These are phyloP conservation scores for Carex pumila DNA, from an alignment of 176 grass and related monocot species.

Conservation along the genomic window DNA sequence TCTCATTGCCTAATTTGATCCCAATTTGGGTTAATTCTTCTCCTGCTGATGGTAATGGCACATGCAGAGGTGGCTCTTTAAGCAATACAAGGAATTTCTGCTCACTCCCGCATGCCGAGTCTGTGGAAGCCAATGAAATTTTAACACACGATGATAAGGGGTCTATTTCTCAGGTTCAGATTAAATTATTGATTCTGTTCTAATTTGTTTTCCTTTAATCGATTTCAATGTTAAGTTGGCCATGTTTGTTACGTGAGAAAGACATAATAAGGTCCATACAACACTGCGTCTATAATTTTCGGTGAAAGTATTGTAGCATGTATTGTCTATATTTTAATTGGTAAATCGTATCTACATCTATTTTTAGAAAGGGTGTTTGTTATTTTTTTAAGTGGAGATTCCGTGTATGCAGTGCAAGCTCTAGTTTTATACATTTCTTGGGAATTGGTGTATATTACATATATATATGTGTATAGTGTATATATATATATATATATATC, in stretches of 20 bases:
- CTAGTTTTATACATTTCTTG: neutral
- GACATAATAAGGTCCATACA: neutral
- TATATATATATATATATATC: neutral
- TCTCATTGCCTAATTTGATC: neutral
- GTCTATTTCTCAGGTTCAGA: neutral
- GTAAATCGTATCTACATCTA: neutral
- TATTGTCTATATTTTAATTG: neutral
- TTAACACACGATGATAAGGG: neutral
- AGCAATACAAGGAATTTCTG: constrained; percentile 21
- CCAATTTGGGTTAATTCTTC: neutral
- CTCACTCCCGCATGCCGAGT: neutral
- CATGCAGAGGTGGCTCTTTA: neutral
- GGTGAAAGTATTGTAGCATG: neutral
- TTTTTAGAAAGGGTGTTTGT: neutral
- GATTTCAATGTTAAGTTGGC: neutral
- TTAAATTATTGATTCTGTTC: constrained; percentile 3
- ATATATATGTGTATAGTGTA: no score
- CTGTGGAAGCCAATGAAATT: neutral
- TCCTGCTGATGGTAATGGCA: neutral
- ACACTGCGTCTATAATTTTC: neutral
- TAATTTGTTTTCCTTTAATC: constrained; percentile 2
- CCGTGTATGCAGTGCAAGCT: neutral
- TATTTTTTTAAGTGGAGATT: neutral
- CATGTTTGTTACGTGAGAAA: neutral
- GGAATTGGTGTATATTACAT: neutral